Evolutionary conservation across 257 asterid species (phyloP).

Genomic region (Solanum chilense): DNA sequence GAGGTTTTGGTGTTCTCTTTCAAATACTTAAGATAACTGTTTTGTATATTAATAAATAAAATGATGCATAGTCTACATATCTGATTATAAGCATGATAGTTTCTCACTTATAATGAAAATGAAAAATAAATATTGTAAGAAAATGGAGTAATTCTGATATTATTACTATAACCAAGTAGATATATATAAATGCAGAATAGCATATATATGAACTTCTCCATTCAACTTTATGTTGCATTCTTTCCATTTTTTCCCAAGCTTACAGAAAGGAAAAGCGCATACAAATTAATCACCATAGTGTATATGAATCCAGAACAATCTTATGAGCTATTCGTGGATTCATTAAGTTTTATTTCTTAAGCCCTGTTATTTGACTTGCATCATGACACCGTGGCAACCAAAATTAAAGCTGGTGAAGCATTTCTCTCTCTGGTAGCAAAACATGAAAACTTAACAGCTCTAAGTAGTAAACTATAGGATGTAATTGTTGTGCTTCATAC

Average conservation of each 20-base stretch:
- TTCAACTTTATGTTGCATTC: background rate
- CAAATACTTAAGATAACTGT: background rate
- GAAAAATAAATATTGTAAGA: background rate
- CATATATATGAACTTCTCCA: background rate
- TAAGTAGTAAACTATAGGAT: background rate
- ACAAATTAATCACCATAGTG: background rate
- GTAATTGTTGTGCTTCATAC: constrained; percentile 15
- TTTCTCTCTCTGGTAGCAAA: background rate
- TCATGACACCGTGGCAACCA: background rate
- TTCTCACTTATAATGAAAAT: background rate
- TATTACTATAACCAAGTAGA: background rate
- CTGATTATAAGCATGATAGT: background rate
- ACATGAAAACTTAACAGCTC: background rate
- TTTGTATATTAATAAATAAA: background rate
- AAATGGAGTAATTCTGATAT: background rate
- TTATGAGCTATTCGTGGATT: background rate
- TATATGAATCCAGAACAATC: background rate
- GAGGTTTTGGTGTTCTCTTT: background rate
- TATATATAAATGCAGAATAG: background rate
- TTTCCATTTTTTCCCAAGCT: background rate
- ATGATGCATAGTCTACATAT: background rate
- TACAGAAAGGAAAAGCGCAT: background rate
- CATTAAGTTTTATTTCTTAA: background rate
- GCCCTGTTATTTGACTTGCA: background rate
- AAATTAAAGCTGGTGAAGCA: background rate